These are phyloP conservation scores for Talaromyces proteolyticus DNA, from an alignment of 495 filamentous ascomycete genomes.

Conservation along the genomic window DNA sequence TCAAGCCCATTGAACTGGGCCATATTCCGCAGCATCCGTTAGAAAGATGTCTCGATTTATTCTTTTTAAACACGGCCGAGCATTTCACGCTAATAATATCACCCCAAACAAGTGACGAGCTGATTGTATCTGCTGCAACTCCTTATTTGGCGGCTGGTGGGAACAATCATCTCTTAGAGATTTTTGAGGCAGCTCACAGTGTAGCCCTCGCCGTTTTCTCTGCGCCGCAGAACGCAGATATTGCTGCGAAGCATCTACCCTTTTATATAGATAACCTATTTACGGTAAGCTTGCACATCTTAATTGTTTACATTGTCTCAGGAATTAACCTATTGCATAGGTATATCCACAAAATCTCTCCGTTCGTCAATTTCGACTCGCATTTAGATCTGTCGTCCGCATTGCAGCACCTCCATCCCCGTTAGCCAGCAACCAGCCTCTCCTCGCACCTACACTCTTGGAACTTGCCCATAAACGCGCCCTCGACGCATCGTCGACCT, in stretches of 20 bases:
- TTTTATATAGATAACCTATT: constrained; percentile 86
- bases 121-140: constrained; percentile 67
- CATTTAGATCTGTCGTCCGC: constrained; percentile 83
- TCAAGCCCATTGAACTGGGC: constrained; percentile 51
- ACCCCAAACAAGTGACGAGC: constrained; percentile 57
- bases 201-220: constrained; percentile 78
- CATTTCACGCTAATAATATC: constrained; percentile 73
- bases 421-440: constrained; percentile 62
- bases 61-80: constrained; percentile 86
- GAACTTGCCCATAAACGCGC: constrained; percentile 75
- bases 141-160: constrained; percentile 69
- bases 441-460: constrained; percentile 71
- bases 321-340: constrained; percentile 17
- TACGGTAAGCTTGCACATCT: constrained; percentile 33
- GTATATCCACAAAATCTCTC: constrained; percentile 82
- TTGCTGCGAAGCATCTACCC: constrained; percentile 69
- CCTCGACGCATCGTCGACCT: constrained; percentile 43
- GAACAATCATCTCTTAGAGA: constrained; percentile 58
- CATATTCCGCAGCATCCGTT: constrained; percentile 69
- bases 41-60: constrained; percentile 76
- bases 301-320: not conserved
- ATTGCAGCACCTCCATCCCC: constrained; percentile 79
- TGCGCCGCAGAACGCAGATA: constrained; percentile 64
- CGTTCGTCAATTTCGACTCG: constrained; percentile 84
- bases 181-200: constrained; percentile 91